Evolutionary conservation across 2,329 filamentous ascomycete genomes (phyloP).

Genomic region (Aspergillus aculeatinus): DNA sequence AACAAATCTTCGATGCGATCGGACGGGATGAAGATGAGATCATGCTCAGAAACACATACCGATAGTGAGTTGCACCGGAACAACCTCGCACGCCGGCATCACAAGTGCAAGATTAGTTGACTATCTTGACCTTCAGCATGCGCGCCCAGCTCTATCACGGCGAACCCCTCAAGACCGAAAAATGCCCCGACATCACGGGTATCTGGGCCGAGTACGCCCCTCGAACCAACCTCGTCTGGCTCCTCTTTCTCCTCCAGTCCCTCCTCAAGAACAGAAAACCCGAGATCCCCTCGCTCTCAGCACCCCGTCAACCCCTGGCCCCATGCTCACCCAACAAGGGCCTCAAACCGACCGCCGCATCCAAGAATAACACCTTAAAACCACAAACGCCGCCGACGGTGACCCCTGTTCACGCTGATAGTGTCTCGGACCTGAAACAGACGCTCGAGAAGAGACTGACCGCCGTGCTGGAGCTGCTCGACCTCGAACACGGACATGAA

Average conservation of each 20-base stretch:
- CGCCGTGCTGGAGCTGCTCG: constrained; percentile 35
- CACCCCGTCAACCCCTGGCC: constrained; percentile 31
- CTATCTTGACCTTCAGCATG: constrained; percentile 33
- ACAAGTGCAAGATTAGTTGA: neutral
- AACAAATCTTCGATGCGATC: constrained; percentile 44
- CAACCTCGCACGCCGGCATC: neutral
- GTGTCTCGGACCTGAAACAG: constrained; percentile 27
- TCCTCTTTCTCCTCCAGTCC: constrained; percentile 60
- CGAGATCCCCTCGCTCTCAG: constrained; percentile 11
- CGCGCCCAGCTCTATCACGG: constrained; percentile 44
- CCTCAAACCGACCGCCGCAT: constrained; percentile 11
- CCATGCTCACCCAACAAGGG: constrained; percentile 35
- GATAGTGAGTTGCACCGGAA: constrained; percentile 34
- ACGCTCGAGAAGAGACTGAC: constrained; percentile 34
- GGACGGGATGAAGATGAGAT: constrained; percentile 44
- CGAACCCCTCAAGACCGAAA: constrained; percentile 42
- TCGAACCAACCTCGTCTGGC: constrained; percentile 63
- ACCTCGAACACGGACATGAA: constrained; percentile 40
- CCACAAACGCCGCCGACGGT: neutral
- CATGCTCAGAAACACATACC: constrained; percentile 42
- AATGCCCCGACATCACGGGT: constrained; percentile 34
- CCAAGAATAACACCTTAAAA: constrained; percentile 3
- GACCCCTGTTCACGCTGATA: constrained; percentile 11
- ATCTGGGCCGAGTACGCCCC: constrained; percentile 59
- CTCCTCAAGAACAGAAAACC: constrained; percentile 47